Evolutionary conservation across 352 stramenopile genomes (phyloP).

Genomic region (Thalassiosira sp.): DNA sequence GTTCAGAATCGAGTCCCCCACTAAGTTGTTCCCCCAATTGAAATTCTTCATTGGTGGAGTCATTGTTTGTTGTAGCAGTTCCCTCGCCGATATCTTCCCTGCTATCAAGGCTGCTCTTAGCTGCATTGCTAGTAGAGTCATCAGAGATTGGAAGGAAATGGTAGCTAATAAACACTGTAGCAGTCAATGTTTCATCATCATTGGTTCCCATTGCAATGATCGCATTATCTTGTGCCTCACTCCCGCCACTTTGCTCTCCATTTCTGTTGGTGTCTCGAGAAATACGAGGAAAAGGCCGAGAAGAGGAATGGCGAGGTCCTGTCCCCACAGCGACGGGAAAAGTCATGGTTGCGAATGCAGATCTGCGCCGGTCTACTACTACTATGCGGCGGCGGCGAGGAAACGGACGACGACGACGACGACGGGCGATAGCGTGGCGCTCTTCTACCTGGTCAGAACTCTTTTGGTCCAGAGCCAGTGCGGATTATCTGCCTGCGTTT

Average conservation of each 20-base stretch:
- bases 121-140: background rate
- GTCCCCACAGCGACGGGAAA: conserved; percentile 40
- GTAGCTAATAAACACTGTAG: conserved; percentile 51
- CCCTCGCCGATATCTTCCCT: background rate
- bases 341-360: background rate
- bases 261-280: conserved; percentile 2
- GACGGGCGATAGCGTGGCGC: too few relatives aligned
- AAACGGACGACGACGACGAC: background rate
- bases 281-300: conserved; percentile 29
- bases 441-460: too few relatives aligned
- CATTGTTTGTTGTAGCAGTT: conserved; percentile 6
- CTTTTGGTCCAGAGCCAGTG: too few relatives aligned
- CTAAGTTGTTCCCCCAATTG: background rate
- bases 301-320: conserved; percentile 34
- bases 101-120: background rate
- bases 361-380: background rate
- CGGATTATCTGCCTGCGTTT: too few relatives aligned
- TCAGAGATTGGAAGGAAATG: conserved; percentile 26
- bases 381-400: background rate
- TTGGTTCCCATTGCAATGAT: conserved; percentile 51
- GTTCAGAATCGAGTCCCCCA: background rate
- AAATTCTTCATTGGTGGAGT: background rate
- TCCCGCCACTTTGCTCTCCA: conserved; percentile 7
- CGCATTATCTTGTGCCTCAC: conserved; percentile 11
- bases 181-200: conserved; percentile 39